Evolutionary conservation across 2,329 filamentous ascomycete genomes (phyloP), one percentile per base, ranked within the genome.

Genomic region (Stylonectria norvegica): DNA sequence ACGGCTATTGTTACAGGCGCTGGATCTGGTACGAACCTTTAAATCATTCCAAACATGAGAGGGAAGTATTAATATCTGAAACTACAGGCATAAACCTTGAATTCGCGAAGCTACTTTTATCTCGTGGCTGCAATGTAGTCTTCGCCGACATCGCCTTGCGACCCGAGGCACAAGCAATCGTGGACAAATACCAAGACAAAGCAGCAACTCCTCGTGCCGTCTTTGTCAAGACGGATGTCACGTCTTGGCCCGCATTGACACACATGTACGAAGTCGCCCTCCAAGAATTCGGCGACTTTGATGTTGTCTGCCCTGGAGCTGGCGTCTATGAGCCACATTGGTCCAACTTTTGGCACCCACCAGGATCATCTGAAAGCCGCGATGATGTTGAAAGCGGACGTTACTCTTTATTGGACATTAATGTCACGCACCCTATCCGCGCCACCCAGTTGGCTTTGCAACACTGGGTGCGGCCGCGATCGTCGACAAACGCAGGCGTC

Each of bases 331-430:
- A 73, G 43, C 71, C 70, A 48, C 47, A 56, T 5, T 69, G 60
- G 61, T 66, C 65, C 11, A 63, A 51, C 52, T 70, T 70, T 36
- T 70, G 67, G 67, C 58, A 62, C 22, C 66, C 67, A 2, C 67
- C 67, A 0, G 67, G 65, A 0, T 62, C 64, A 0, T 12, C 49
- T 0, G 57, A 59, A 34, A 63, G 61, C 40, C 54, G 44, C 2
- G 66, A 69, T 32, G 52, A 40, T 4, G 7, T 43, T 0, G 57
- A 62, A 0, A 48, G 46, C 1, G 58, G 58, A 1, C 56, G 50
- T 12, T 71, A 68, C 38, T 56, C 57, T 5, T 25, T 64, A 3
- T 42, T 70, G 2, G 66, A 70, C 20, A 63, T 70, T 30, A 70
- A 71, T 42, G 43, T 71, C 2, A 65, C 58, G 0, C 68, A 71